Percentiles rank a stretch among this genome's conserved stretches.
These are phyloP conservation scores for Dendrobium chrysotoxum DNA, from an alignment of 106 monocot genomes.

Conservation along the genomic window DNA sequence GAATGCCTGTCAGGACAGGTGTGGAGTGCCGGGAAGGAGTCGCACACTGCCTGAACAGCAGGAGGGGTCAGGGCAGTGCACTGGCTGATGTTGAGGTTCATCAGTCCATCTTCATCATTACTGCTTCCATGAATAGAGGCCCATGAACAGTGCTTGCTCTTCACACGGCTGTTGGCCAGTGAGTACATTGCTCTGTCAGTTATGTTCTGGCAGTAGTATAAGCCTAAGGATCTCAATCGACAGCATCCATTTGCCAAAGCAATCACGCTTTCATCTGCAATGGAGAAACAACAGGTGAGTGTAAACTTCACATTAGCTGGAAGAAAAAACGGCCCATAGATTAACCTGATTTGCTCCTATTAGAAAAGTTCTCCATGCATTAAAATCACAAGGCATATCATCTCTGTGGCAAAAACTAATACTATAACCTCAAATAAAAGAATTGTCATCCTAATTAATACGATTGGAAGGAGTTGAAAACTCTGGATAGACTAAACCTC, in stretches of 20 bases:
- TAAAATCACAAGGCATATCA: too few relatives aligned
- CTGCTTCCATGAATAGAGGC: slow-evolving; percentile 6
- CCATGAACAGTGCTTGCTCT: slow-evolving; percentile 23
- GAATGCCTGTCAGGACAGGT: slow-evolving; percentile 81
- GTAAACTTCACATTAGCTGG: too few relatives aligned
- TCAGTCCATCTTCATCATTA: slow-evolving; percentile 41
- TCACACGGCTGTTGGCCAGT: slow-evolving; percentile 54
- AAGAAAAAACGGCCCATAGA: too few relatives aligned
- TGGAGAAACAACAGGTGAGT: too few relatives aligned
- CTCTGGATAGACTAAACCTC: too few relatives aligned
- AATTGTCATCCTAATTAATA: too few relatives aligned
- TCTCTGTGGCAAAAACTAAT: too few relatives aligned
- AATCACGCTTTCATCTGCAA: slow-evolving; percentile 88
- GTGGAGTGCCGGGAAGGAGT: slow-evolving; percentile 85
- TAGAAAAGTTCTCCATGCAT: too few relatives aligned
- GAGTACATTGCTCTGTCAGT: slow-evolving; percentile 94
- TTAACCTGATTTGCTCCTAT: too few relatives aligned
- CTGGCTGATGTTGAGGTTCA: slow-evolving; percentile 91
- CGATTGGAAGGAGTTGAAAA: too few relatives aligned
- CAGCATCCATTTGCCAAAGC: slow-evolving; percentile 78
- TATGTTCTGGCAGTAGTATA: slow-evolving; percentile 98
- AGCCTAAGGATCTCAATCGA: slow-evolving; percentile 52
- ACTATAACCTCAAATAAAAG: too few relatives aligned
- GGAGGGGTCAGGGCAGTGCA: slow-evolving; percentile 94
- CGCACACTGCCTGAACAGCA: slow-evolving; percentile 85